Evolutionary conservation across 176 grass and related monocot genomes (phyloP).

Genomic region (Oryza glaberrima): DNA sequence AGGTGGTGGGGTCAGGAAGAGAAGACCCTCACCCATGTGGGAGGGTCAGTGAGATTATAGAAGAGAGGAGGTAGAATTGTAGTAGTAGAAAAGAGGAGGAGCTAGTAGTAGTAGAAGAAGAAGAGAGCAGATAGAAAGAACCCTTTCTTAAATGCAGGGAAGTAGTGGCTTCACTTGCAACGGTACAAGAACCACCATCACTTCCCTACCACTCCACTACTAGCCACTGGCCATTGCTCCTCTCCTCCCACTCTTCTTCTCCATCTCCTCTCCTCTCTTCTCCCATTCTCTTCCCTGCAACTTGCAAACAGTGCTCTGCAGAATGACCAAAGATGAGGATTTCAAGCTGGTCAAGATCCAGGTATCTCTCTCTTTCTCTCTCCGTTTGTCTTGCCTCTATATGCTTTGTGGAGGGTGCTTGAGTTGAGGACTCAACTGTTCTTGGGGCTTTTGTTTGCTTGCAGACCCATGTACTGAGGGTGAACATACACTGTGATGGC

Average conservation of each 20-base stretch:
- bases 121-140: background rate
- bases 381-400: background rate
- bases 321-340: slow-evolving; percentile 92
- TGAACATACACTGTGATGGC: slow-evolving; percentile 99
- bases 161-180: slow-evolving; percentile 45
- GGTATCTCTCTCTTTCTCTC: slow-evolving; percentile 45
- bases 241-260: background rate
- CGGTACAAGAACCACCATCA: slow-evolving; percentile 56
- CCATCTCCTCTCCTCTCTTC: background rate
- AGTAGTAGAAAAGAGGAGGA: background rate
- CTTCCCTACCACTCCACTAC: slow-evolving; percentile 34
- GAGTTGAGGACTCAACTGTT: slow-evolving; percentile 40
- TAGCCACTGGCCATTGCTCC: slow-evolving; percentile 33
- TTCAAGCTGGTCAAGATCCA: slow-evolving; percentile 99
- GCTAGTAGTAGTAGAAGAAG: background rate
- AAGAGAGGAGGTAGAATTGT: background rate
- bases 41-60: slow-evolving; percentile 36
- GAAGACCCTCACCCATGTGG: slow-evolving; percentile 39
- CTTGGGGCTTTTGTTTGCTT: slow-evolving; percentile 29
- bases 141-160: slow-evolving; percentile 47
- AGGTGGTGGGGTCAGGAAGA: background rate
- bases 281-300: background rate
- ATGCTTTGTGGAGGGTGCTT: background rate
- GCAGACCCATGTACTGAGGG: slow-evolving; percentile 89
- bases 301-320: slow-evolving; percentile 44